These are phyloP conservation scores for Microcera coccophila DNA, from an alignment of 2,329 filamentous ascomycete species.

Conservation along the genomic window DNA sequence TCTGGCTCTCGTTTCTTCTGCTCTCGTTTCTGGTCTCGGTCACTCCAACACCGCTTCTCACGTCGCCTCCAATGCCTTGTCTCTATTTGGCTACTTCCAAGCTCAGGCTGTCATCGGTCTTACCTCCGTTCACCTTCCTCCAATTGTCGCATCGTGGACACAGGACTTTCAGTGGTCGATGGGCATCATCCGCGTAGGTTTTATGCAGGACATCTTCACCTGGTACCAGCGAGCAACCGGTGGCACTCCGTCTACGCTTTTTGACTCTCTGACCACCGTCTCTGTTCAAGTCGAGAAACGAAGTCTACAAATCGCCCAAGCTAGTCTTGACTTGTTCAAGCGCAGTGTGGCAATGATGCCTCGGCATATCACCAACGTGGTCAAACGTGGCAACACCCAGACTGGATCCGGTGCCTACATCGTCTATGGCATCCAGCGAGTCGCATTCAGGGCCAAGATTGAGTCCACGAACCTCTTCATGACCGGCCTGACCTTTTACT, in stretches of 20 bases:
- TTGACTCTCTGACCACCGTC: conserved; percentile 67
- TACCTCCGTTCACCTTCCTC: conserved; percentile 74
- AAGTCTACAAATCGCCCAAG: conserved; percentile 37
- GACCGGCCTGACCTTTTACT: conserved; percentile 85
- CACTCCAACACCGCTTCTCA: conserved; percentile 94
- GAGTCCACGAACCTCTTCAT: conserved; percentile 91
- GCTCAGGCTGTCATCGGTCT: conserved; percentile 88
- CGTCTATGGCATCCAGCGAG: conserved; percentile 81
- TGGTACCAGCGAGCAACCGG: conserved; percentile 96
- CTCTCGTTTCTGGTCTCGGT: conserved; percentile 82
- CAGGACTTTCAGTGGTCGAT: conserved; percentile 99
- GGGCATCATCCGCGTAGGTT: conserved; percentile 86
- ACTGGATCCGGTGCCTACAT: conserved; percentile 53
- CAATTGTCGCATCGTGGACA: conserved; percentile 87
- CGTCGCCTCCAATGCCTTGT: conserved; percentile 87
- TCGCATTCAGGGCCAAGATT: conserved; percentile 79
- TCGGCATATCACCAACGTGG: conserved; percentile 37
- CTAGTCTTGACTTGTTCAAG: conserved; percentile 45
- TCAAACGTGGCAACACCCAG: conserved; percentile 53
- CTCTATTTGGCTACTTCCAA: conserved; percentile 94
- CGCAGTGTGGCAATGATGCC: conserved; percentile 54
- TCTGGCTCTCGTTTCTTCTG: conserved; percentile 77
- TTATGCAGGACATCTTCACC: conserved; percentile 82
- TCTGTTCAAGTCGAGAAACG: conserved; percentile 81
- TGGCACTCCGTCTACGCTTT: conserved; percentile 73